Percentiles rank a stretch among this genome's conserved stretches.
Conservation (phyloP, 352 stramenopile species). For the Peronospora destructor region DNA sequence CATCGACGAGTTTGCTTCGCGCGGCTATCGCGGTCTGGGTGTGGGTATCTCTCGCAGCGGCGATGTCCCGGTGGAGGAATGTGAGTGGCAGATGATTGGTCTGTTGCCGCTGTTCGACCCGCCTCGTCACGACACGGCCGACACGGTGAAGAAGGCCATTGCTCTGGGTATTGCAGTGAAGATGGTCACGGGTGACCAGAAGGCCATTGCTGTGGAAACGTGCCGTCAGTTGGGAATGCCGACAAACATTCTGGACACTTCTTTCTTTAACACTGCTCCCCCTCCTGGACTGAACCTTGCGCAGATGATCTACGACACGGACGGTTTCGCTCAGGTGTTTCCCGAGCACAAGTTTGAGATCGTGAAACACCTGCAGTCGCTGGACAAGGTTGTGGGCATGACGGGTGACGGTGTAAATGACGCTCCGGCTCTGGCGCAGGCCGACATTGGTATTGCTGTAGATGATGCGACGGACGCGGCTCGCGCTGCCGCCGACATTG, state of each 20-base stretch:
- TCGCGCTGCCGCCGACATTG: slow-evolving; percentile 84
- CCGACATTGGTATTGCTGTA: slow-evolving; percentile 90
- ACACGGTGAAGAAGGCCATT: slow-evolving; percentile 88
- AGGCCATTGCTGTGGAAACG: slow-evolving; percentile 90
- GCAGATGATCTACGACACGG: slow-evolving; percentile 87
- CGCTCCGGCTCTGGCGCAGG: slow-evolving; percentile 81
- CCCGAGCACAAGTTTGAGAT: slow-evolving; percentile 91
- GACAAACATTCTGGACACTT: slow-evolving; percentile 76
- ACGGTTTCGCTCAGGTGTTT: slow-evolving; percentile 91
- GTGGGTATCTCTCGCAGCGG: slow-evolving; percentile 51
- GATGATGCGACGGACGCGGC: slow-evolving; percentile 85
- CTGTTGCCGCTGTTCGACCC: slow-evolving; percentile 91
- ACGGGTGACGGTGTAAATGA: slow-evolving; percentile 90
- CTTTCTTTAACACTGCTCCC: slow-evolving; percentile 69
- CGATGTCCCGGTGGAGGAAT: slow-evolving; percentile 67
- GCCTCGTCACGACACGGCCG: slow-evolving; percentile 86
- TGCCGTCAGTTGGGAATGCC: slow-evolving; percentile 86
- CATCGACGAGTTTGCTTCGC: slow-evolving; percentile 77
- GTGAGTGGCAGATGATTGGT: slow-evolving; percentile 89
- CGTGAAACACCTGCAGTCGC: slow-evolving; percentile 84
- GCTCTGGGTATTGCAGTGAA: slow-evolving; percentile 90
- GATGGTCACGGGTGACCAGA: slow-evolving; percentile 95
- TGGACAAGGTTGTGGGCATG: slow-evolving; percentile 78
- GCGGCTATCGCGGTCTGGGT: slow-evolving; percentile 60
- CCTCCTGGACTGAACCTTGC: slow-evolving; percentile 54